Conservation (phyloP, 768 basidiomycete species). For the Tephrocybe sp. region DNA sequence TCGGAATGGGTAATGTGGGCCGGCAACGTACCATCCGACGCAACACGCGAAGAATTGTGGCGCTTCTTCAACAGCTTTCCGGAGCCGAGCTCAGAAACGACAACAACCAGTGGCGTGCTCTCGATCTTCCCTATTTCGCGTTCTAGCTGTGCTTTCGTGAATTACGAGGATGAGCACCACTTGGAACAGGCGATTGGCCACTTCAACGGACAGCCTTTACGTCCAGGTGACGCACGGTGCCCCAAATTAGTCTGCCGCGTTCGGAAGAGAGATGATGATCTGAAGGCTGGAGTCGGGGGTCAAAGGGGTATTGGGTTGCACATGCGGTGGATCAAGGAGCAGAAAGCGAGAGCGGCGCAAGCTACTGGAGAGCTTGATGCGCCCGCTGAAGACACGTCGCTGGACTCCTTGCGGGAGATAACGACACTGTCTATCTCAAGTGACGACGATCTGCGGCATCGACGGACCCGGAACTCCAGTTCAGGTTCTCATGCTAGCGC, state of each 20-base stretch:
- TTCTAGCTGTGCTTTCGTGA: slow-evolving; percentile 94
- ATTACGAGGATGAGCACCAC: slow-evolving; percentile 67
- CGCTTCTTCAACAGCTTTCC: slow-evolving; percentile 64
- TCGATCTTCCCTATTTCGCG: slow-evolving; percentile 93
- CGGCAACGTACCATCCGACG: slow-evolving; percentile 86
- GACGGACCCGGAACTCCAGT: slow-evolving; percentile 38
- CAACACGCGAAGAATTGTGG: slow-evolving; percentile 84
- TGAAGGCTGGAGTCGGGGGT: slow-evolving; percentile 87
- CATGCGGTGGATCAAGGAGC: slow-evolving; percentile 73
- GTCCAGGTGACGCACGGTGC: slow-evolving; percentile 71
- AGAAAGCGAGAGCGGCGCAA: slow-evolving; percentile 36
- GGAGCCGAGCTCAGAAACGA: slow-evolving; percentile 4
- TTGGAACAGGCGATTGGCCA: slow-evolving; percentile 65
- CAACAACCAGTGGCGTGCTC: slow-evolving; percentile 53
- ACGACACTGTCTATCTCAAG: slow-evolving; percentile 38
- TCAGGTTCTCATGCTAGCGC: slow-evolving; percentile 73
- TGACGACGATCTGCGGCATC: slow-evolving; percentile 36
- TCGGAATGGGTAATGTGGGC: slow-evolving; percentile 98
- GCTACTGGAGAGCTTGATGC: slow-evolving; percentile 10
- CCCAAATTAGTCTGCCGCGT: slow-evolving; percentile 82
- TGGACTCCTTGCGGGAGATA: slow-evolving; percentile 24
- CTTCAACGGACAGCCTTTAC: slow-evolving; percentile 73
- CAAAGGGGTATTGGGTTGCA: slow-evolving; percentile 90
- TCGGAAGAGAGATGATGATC: slow-evolving; percentile 78
- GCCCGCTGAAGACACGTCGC: slow-evolving; percentile 25